Percentiles rank a stretch among this genome's conserved stretches.
These are phyloP conservation scores for Hydrangea macrophylla DNA, from an alignment of 148 eudicot species.

Conservation along the genomic window DNA sequence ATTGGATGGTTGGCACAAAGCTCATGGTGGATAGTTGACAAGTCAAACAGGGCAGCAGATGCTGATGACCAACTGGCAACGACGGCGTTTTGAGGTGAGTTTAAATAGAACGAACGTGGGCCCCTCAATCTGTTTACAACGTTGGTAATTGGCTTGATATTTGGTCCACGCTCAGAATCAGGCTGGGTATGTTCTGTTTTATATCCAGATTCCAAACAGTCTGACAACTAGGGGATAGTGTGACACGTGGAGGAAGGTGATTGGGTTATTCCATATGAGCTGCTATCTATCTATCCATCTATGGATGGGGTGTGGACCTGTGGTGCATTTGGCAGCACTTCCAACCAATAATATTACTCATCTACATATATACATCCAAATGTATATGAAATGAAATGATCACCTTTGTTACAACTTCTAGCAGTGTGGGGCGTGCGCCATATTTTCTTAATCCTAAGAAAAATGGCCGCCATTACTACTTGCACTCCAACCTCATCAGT, in stretches of 20 bases:
- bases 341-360: conserved; percentile 2
- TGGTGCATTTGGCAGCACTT: conserved; percentile 33
- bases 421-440: background rate
- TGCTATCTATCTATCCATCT: conserved; percentile 39
- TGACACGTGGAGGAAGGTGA: conserved; percentile 53
- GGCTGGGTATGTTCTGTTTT: background rate
- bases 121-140: too few relatives aligned
- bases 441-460: background rate
- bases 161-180: background rate
- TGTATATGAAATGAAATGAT: conserved; percentile 7
- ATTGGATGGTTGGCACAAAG: too few relatives aligned
- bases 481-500: conserved; percentile 58
- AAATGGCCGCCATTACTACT: conserved; percentile 80
- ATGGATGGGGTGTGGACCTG: conserved; percentile 21
- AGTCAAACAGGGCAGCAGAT: too few relatives aligned
- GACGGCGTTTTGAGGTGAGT: background rate
- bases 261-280: conserved; percentile 56
- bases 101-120: too few relatives aligned
- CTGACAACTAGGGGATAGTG: conserved; percentile 16
- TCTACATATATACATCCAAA: background rate
- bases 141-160: background rate
- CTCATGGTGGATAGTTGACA: too few relatives aligned
- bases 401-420: conserved; percentile 3
- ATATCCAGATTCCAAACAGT: too few relatives aligned
- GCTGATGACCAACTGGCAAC: background rate